A percentile compares a stretch with the other conserved stretches of the same genome.
Conservation (phyloP, 129 eudicot genomes). For the Centella asiatica region DNA sequence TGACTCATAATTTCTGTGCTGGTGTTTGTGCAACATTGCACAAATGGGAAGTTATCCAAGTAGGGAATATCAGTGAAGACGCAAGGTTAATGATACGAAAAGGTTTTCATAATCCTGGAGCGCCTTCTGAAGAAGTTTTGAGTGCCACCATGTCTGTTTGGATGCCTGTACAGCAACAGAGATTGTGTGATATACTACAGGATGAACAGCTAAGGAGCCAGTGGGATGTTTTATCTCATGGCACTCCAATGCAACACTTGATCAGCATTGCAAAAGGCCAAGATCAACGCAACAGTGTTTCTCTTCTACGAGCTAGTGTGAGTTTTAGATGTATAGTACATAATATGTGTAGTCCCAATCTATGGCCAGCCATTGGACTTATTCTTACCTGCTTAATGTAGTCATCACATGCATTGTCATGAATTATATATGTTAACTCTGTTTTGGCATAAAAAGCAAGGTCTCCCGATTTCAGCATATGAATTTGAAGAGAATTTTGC, state of each 20-base stretch:
- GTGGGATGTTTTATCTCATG: conserved; percentile 70
- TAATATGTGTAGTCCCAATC: not conserved
- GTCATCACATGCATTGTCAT: not conserved
- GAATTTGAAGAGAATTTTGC: too few species aligned
- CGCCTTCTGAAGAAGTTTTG: conserved; percentile 60
- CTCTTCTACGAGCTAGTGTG: conserved; percentile 60
- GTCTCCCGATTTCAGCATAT: too few species aligned
- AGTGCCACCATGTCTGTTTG: conserved; percentile 60
- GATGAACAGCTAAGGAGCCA: conserved; percentile 54
- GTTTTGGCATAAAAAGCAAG: not conserved
- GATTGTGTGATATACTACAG: conserved; percentile 43
- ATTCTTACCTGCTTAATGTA: not conserved
- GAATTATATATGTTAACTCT: not conserved
- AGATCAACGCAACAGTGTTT: conserved; percentile 42
- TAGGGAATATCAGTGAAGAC: conserved; percentile 31
- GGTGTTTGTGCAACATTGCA: conserved; percentile 64
- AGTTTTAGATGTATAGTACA: conserved; percentile 23
- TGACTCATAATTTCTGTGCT: conserved; percentile 62
- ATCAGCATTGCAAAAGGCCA: conserved; percentile 50
- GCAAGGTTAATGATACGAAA: conserved; percentile 53
- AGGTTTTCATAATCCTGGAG: conserved; percentile 55
- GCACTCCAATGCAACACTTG: conserved; percentile 50
- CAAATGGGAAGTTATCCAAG: conserved; percentile 59
- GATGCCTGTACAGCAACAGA: conserved; percentile 63
- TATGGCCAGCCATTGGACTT: not conserved